Evolutionary conservation across 164 flowering plant species (phyloP).

Genomic region (Vitis labrusca): DNA sequence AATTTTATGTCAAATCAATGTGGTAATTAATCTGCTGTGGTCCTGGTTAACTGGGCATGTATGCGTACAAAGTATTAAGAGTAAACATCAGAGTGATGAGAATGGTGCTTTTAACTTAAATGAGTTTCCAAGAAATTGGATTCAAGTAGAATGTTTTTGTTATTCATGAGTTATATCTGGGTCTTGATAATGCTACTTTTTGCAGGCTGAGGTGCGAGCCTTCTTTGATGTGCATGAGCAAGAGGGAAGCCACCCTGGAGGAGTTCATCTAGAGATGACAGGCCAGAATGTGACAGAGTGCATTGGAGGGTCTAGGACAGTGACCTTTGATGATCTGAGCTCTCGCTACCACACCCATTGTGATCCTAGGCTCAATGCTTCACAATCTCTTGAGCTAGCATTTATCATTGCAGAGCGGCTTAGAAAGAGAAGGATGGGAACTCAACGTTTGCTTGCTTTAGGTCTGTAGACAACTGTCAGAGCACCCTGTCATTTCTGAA

Average conservation of each 20-base stretch:
- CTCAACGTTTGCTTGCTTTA: constrained; percentile 16
- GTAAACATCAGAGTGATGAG: too few species aligned
- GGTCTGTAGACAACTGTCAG: constrained; percentile 4
- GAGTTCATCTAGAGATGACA: constrained; percentile 67
- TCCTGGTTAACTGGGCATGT: too few species aligned
- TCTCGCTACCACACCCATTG: constrained; percentile 72
- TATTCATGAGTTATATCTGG: neutral
- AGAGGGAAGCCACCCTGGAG: constrained; percentile 76
- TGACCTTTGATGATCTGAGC: constrained; percentile 53
- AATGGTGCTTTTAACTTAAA: too few species aligned
- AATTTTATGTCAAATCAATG: too few species aligned
- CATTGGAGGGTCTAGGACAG: constrained; percentile 58
- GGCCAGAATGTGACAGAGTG: constrained; percentile 79
- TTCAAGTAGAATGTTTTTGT: too few species aligned
- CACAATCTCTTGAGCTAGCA: constrained; percentile 62
- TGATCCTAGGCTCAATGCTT: constrained; percentile 70
- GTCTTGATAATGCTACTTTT: neutral
- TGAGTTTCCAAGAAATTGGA: too few species aligned
- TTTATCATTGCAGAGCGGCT: constrained; percentile 58
- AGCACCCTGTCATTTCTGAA: neutral
- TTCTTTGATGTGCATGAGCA: constrained; percentile 74
- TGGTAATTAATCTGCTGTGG: too few species aligned
- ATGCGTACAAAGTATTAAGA: too few species aligned
- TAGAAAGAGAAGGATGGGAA: constrained; percentile 45
- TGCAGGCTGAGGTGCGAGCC: constrained; percentile 63